Conservation (phyloP, 345 rosid genomes). For the Eucalyptus erythrocorys region DNA sequence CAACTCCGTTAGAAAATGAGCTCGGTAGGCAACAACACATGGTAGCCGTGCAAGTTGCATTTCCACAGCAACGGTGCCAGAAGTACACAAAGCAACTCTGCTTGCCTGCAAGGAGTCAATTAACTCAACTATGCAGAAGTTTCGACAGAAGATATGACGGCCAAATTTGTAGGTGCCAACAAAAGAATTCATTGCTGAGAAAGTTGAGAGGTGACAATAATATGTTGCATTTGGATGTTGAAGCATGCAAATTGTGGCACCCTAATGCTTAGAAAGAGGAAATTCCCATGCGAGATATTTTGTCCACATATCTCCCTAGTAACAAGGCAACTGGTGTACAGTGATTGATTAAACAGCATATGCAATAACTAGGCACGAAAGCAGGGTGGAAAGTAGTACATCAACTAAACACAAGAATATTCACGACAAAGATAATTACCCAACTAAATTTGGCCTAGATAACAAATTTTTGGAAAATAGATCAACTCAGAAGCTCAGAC, state of each 20-base stretch:
- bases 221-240: background rate
- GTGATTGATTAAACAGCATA: background rate
- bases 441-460: background rate
- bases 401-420: background rate
- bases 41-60: constrained; percentile 75
- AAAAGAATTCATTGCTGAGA: background rate
- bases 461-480: background rate
- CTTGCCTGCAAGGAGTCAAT: constrained; percentile 52
- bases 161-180: background rate
- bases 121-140: background rate
- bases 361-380: background rate
- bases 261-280: background rate
- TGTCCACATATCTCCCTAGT: background rate
- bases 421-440: background rate
- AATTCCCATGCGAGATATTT: background rate
- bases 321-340: background rate
- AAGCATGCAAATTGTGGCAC: background rate
- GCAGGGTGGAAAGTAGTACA: background rate
- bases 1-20: constrained; percentile 72
- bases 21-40: constrained; percentile 76
- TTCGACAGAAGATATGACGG: background rate
- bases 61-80: constrained; percentile 97
- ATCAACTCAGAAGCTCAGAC: background rate
- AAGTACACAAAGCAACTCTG: constrained; percentile 75
- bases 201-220: background rate